These are phyloP conservation scores for Cenchrus purpureus DNA, from an alignment of 176 grass and related monocot species.

Conservation along the genomic window DNA sequence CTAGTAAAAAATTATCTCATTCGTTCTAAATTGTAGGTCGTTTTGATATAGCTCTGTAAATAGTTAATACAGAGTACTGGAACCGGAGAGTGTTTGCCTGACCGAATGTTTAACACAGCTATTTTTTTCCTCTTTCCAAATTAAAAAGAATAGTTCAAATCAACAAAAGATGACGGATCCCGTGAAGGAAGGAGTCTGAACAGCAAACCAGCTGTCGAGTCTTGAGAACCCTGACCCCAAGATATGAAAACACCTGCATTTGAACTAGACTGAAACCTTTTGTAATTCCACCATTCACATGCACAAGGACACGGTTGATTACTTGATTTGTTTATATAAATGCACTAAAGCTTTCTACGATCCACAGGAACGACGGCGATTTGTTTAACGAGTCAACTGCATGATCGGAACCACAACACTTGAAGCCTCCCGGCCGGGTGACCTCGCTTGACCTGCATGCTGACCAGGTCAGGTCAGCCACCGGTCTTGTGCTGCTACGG, in stretches of 20 bases:
- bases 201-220: background rate
- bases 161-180: background rate
- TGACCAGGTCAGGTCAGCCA: slow-evolving; percentile 13
- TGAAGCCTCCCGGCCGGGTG: background rate
- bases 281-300: background rate
- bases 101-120: too few species aligned
- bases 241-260: slow-evolving; percentile 18
- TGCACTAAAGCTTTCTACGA: background rate
- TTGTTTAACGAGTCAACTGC: slow-evolving; percentile 12
- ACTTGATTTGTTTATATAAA: background rate
- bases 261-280: background rate
- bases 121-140: too few species aligned
- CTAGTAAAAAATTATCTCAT: too few species aligned
- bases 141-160: background rate
- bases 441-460: slow-evolving; percentile 18
- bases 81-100: too few species aligned
- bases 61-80: too few species aligned
- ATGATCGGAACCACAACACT: background rate
- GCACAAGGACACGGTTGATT: too few species aligned
- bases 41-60: too few species aligned
- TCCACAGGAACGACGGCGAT: background rate
- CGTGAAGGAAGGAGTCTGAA: background rate
- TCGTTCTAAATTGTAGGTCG: too few species aligned
- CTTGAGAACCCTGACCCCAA: background rate
- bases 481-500: background rate